A percentile compares a stretch with the other conserved stretches of the same genome.
Evolutionary conservation across 768 basidiomycete species (phyloP).

Genomic region (Cantharellus cinnabarinus): DNA sequence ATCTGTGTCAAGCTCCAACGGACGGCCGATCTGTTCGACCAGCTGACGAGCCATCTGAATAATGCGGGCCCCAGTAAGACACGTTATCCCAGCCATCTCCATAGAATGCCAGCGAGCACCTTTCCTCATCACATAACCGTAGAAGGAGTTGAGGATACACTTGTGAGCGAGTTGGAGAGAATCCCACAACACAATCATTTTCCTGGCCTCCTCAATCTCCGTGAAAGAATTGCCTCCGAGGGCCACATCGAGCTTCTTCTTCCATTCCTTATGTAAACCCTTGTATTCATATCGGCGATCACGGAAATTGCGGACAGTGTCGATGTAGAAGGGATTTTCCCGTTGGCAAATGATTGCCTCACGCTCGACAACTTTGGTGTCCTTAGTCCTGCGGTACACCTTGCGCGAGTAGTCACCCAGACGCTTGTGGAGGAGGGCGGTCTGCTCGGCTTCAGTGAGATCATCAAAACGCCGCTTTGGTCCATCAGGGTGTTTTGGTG

Average conservation of each 20-base stretch:
- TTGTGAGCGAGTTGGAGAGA: constrained; percentile 98
- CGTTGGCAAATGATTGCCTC: constrained; percentile 92
- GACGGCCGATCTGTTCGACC: constrained; percentile 93
- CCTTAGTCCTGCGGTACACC: constrained; percentile 96
- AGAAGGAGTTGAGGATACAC: constrained; percentile 98
- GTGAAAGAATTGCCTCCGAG: constrained; percentile 52
- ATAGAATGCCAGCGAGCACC: constrained; percentile 99
- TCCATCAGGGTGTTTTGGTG: constrained; percentile 50
- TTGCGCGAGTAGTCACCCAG: constrained; percentile 96
- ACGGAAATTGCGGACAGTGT: constrained; percentile 90
- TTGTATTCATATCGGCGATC: constrained; percentile 99
- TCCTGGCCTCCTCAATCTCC: constrained; percentile 91
- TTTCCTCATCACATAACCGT: constrained; percentile 99
- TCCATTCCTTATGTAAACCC: constrained; percentile 96
- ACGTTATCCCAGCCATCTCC: constrained; percentile 99
- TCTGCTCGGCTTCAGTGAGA: constrained; percentile 67
- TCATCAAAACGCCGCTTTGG: constrained; percentile 69
- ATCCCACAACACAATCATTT: constrained; percentile 97
- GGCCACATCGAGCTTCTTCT: constrained; percentile 79
- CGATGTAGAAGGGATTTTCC: constrained; percentile 98
- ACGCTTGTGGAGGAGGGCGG: constrained; percentile 83
- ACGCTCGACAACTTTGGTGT: constrained; percentile 83
- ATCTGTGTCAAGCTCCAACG: constrained; percentile 93
- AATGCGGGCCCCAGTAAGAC: constrained; percentile 90
- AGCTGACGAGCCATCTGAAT: constrained; percentile 97